Evolutionary conservation across 495 filamentous ascomycete species (phyloP).

Genomic region (Aspergillus sclerotioniger): DNA sequence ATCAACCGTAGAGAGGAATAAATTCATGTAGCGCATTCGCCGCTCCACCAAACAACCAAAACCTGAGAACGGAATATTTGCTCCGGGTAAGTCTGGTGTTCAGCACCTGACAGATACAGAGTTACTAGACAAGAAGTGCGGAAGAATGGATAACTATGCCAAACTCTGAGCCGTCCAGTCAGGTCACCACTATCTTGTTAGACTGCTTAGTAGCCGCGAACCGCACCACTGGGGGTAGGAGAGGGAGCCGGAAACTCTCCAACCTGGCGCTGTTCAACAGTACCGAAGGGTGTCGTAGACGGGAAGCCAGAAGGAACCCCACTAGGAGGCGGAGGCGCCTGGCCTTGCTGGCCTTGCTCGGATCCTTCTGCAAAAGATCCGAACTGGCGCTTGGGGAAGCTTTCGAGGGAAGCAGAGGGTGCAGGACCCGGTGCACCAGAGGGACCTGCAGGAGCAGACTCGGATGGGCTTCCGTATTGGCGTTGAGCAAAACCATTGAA

Average conservation of each 20-base stretch:
- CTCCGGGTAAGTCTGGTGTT: too few relatives aligned
- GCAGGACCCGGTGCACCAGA: neutral
- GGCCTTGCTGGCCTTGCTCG: neutral
- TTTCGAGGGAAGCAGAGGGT: neutral
- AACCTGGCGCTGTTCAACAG: neutral
- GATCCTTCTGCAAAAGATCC: neutral
- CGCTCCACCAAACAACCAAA: too few relatives aligned
- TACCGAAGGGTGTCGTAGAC: neutral
- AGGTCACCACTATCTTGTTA: neutral
- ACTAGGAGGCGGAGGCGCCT: neutral
- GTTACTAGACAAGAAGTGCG: too few relatives aligned
- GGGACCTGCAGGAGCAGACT: neutral
- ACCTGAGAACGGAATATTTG: too few relatives aligned
- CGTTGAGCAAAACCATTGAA: neutral
- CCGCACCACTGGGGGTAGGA: neutral
- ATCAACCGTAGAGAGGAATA: too few relatives aligned
- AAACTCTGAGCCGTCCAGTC: too few relatives aligned
- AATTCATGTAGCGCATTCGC: too few relatives aligned
- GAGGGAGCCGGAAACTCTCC: neutral
- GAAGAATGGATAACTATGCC: too few relatives aligned
- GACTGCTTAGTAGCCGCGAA: neutral
- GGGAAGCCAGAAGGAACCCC: neutral
- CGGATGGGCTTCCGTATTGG: neutral
- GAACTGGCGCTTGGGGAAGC: neutral
- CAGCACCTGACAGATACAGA: too few relatives aligned